Percentiles rank a stretch among this genome's conserved stretches.
Evolutionary conservation across 208 protist genomes (phyloP).

Genomic region (Leishmania aethiopica): DNA sequence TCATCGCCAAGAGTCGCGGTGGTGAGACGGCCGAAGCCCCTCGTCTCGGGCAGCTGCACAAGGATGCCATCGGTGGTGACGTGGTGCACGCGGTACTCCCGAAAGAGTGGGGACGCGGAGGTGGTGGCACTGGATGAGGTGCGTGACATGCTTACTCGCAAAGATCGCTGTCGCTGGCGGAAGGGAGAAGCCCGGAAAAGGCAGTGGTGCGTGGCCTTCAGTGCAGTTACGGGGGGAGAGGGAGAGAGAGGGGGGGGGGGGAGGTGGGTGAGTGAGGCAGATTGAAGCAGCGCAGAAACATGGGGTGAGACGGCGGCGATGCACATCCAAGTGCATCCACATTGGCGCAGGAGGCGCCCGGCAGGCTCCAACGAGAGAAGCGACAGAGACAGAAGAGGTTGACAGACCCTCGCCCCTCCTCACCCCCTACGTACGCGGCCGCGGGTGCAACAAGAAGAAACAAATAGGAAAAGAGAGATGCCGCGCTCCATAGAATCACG

Average conservation of each 20-base stretch:
- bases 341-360: not conserved
- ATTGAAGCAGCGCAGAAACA: not conserved
- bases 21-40: slow-evolving; percentile 82
- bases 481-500: not conserved
- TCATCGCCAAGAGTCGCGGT: slow-evolving; percentile 72
- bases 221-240: not conserved
- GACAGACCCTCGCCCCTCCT: not conserved
- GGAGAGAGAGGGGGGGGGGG: not conserved
- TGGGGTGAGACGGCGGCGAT: not conserved
- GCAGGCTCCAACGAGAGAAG: not conserved
- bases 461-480: not conserved
- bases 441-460: not conserved
- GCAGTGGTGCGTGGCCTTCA: not conserved
- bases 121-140: not conserved
- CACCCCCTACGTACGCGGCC: not conserved
- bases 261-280: not conserved
- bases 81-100: slow-evolving; percentile 85
- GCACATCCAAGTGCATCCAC: not conserved
- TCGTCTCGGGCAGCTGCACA: slow-evolving; percentile 71
- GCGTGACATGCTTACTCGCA: not conserved
- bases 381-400: not conserved
- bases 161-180: not conserved
- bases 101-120: slow-evolving; percentile 27
- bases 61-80: slow-evolving; percentile 67
- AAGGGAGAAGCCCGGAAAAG: not conserved